Conservation (phyloP, 331 rosid species). For the Prunus yedoensis region DNA sequence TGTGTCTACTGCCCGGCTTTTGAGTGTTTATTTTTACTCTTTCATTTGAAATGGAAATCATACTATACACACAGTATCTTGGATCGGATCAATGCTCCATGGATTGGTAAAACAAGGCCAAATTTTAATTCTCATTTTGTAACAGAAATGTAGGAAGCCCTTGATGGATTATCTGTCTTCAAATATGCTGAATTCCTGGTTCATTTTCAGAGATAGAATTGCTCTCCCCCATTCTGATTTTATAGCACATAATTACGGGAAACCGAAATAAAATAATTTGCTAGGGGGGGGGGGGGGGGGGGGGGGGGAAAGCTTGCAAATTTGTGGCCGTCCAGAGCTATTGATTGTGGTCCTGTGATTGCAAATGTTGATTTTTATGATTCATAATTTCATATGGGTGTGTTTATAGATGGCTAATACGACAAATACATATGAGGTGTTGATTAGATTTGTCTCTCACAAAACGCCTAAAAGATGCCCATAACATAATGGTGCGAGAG, state of each 20-base stretch:
- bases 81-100: not conserved
- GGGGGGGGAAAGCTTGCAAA: too few relatives aligned
- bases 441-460: slow-evolving; percentile 20
- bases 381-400: not conserved
- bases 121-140: not conserved
- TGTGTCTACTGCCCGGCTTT: not conserved
- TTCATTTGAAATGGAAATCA: not conserved
- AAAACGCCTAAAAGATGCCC: slow-evolving; percentile 24
- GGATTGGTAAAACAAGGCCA: slow-evolving; percentile 6
- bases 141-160: too few relatives aligned
- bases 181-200: too few relatives aligned
- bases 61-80: not conserved
- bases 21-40: not conserved
- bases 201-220: too few relatives aligned
- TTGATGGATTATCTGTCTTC: too few relatives aligned
- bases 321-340: too few relatives aligned
- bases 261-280: too few relatives aligned
- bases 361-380: not conserved
- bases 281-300: too few relatives aligned
- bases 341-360: too few relatives aligned
- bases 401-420: slow-evolving; percentile 20
- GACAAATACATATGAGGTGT: slow-evolving; percentile 49
- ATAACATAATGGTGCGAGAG: not conserved
- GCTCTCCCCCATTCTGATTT: too few relatives aligned
- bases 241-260: too few relatives aligned